Evolutionary conservation across 2,329 filamentous ascomycete genomes (phyloP).

Genomic region (Gnomoniopsis smithogilvyi): DNA sequence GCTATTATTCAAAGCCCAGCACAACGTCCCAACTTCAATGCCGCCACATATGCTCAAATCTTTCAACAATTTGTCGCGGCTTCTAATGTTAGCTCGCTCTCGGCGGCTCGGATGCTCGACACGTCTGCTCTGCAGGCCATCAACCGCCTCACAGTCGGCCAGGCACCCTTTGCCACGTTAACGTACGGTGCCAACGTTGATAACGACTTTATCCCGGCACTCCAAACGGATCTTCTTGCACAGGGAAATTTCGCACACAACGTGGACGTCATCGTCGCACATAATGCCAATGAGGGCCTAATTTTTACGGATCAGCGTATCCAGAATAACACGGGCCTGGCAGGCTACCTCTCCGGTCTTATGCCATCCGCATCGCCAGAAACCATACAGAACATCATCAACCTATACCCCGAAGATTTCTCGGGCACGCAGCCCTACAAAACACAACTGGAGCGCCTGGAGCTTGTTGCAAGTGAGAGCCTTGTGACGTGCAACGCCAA

Average conservation of each 20-base stretch:
- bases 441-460: background rate
- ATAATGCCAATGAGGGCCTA: background rate
- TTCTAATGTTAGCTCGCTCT: background rate
- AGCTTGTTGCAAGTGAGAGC: background rate
- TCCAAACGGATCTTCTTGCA: background rate
- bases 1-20: slow-evolving; percentile 32
- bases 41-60: background rate
- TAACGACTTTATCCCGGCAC: background rate
- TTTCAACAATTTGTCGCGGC: background rate
- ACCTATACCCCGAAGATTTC: background rate
- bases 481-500: background rate
- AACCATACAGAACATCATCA: background rate
- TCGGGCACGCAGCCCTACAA: background rate
- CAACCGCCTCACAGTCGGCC: background rate
- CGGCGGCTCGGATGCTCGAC: background rate
- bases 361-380: background rate
- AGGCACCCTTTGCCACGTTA: background rate
- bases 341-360: background rate
- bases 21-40: slow-evolving; percentile 10
- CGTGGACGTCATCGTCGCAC: background rate
- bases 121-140: background rate
- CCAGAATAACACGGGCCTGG: background rate
- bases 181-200: background rate
- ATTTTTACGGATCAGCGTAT: background rate
- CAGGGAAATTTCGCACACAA: background rate